Percentiles rank a stretch among this genome's conserved stretches.
Evolutionary conservation across 768 basidiomycete genomes (phyloP).

Genomic region (Mrakia gelida): DNA sequence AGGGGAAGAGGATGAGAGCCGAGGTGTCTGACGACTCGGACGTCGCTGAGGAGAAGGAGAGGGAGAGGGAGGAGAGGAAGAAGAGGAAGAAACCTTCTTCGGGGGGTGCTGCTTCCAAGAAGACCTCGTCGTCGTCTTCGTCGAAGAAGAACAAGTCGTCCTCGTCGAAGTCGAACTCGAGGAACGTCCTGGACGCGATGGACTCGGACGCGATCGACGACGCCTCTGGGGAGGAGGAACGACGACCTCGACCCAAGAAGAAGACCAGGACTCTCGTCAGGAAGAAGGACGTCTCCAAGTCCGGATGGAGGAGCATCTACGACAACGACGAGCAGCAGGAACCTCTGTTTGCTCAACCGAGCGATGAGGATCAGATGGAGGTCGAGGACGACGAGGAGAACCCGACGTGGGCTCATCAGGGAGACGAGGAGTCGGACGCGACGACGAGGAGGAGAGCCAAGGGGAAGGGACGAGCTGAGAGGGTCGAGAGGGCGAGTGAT

Average conservation of each 20-base stretch:
- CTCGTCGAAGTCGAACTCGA: neutral
- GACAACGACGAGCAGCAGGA: neutral
- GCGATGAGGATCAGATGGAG: neutral
- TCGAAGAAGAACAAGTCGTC: neutral
- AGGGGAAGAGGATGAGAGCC: neutral
- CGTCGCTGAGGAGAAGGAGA: neutral
- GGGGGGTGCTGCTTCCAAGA: too few relatives aligned
- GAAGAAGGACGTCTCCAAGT: neutral
- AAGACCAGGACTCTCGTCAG: neutral
- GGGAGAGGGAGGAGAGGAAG: neutral
- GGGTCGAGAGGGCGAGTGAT: too few relatives aligned
- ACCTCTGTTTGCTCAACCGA: neutral
- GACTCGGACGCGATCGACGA: neutral
- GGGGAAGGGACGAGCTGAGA: too few relatives aligned
- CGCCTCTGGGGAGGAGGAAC: neutral
- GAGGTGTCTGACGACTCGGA: slow-evolving; percentile 10
- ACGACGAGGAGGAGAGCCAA: too few relatives aligned
- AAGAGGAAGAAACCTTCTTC: too few relatives aligned
- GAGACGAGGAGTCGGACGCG: too few relatives aligned
- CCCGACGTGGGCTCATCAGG: neutral
- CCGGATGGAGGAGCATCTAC: neutral
- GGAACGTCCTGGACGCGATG: neutral
- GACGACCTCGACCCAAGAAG: neutral
- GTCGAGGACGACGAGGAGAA: neutral
- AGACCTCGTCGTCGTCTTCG: neutral